Evolutionary conservation across 169 alveolate species (phyloP).

Genomic region (Plasmodium vivax): DNA sequence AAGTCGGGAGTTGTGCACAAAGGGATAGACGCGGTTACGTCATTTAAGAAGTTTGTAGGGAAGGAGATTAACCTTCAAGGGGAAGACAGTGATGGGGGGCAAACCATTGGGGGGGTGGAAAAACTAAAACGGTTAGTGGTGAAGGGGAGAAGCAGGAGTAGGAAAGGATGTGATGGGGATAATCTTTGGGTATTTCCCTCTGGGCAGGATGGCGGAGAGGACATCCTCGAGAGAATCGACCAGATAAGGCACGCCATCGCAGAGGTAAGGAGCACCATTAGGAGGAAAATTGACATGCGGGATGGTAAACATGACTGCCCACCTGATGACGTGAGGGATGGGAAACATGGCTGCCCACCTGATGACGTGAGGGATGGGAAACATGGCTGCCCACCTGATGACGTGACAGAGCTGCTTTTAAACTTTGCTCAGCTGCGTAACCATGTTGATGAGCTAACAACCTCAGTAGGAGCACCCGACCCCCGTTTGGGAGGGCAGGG

Average conservation of each 20-base stretch:
- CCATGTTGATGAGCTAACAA: conserved; percentile 5
- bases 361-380: neutral
- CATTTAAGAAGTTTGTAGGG: conserved; percentile 64
- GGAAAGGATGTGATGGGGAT: neutral
- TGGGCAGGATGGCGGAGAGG: neutral
- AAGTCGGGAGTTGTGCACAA: neutral
- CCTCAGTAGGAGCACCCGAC: conserved; percentile 15
- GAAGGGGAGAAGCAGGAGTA: neutral
- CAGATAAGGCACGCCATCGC: conserved; percentile 13
- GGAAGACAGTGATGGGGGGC: neutral
- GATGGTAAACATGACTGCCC: too few relatives aligned
- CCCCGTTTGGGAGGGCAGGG: neutral
- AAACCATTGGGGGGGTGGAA: neutral
- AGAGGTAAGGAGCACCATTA: neutral
- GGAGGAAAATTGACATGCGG: too few relatives aligned
- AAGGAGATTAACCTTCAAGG: conserved; percentile 13
- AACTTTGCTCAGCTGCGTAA: neutral
- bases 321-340: neutral
- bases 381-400: neutral
- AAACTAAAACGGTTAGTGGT: neutral
- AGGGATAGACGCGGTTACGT: conserved; percentile 1
- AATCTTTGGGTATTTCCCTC: neutral
- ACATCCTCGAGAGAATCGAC: conserved; percentile 7
- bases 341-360: too few relatives aligned
- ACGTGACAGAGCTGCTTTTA: neutral